Conservation (phyloP, 192 early-diverging fungal genomes). For the Backusella parvicylindrica region DNA sequence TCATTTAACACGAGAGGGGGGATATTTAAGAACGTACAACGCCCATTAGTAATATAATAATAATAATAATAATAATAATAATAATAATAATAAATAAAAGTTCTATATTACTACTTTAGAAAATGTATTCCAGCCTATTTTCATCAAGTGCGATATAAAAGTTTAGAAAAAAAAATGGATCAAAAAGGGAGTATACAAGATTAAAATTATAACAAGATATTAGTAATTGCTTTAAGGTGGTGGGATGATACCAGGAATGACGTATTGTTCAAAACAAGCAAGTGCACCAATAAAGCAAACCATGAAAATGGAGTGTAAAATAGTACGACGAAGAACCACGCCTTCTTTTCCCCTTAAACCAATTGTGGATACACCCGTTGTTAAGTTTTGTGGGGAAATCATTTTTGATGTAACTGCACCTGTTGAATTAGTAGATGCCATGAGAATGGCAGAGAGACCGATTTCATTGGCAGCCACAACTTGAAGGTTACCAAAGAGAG, state of each 20-base stretch:
- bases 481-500: conserved; percentile 40
- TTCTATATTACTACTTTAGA: not conserved
- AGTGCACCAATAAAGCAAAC: conserved; percentile 28
- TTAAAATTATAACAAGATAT: not conserved
- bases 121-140: not conserved
- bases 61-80: not conserved
- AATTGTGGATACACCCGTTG: conserved; percentile 37
- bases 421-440: conserved; percentile 35
- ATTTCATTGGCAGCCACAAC: conserved; percentile 38
- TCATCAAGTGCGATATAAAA: not conserved
- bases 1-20: not conserved
- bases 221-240: not conserved
- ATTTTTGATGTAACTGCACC: conserved; percentile 36
- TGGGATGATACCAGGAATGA: conserved; percentile 28
- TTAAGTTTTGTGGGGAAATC: conserved; percentile 41
- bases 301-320: conserved; percentile 32
- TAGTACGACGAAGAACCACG: conserved; percentile 28
- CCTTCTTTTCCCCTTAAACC: conserved; percentile 35
- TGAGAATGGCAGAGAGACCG: conserved; percentile 32
- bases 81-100: not conserved
- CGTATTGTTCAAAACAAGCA: conserved; percentile 30
- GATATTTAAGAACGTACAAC: not conserved
- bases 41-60: not conserved
- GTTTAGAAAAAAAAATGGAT: not conserved
- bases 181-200: not conserved